phyloP scores from a whole-genome alignment of 192 early-diverging fungal genomes.

The Coemansia furcata region DNA sequence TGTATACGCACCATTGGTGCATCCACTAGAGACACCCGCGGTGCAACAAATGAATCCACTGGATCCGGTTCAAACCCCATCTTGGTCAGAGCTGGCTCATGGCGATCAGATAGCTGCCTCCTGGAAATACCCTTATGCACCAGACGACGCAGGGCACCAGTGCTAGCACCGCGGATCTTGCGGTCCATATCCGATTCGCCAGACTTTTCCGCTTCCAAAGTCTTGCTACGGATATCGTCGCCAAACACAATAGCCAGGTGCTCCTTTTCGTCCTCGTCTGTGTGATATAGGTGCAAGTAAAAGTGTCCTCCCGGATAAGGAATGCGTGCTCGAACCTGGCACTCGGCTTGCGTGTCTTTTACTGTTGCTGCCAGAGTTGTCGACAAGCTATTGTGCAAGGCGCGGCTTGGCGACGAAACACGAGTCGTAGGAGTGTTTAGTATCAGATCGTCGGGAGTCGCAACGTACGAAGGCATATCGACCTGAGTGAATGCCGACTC shows the following conservation, averaged over 20 bases:
- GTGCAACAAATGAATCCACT: constrained; percentile 30
- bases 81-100: neutral
- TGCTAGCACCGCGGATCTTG: constrained; percentile 74
- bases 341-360: constrained; percentile 10
- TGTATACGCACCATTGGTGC: constrained; percentile 89
- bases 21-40: constrained; percentile 35
- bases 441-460: constrained; percentile 38
- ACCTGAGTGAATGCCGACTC: neutral
- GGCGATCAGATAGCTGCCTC: neutral
- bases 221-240: constrained; percentile 66
- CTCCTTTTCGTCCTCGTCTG: constrained; percentile 82
- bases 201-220: constrained; percentile 61
- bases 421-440: neutral
- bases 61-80: constrained; percentile 33
- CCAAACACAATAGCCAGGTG: constrained; percentile 96
- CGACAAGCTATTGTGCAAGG: neutral
- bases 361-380: neutral
- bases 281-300: constrained; percentile 83
- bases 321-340: constrained; percentile 72
- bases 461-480: constrained; percentile 4
- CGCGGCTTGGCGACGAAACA: neutral
- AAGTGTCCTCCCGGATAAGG: constrained; percentile 77
- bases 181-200: constrained; percentile 81
- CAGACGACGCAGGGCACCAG: constrained; percentile 53
- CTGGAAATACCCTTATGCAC: constrained; percentile 38